These are phyloP conservation scores for Neurospora sp. DNA, from an alignment of 495 filamentous ascomycete genomes.

Conservation along the genomic window DNA sequence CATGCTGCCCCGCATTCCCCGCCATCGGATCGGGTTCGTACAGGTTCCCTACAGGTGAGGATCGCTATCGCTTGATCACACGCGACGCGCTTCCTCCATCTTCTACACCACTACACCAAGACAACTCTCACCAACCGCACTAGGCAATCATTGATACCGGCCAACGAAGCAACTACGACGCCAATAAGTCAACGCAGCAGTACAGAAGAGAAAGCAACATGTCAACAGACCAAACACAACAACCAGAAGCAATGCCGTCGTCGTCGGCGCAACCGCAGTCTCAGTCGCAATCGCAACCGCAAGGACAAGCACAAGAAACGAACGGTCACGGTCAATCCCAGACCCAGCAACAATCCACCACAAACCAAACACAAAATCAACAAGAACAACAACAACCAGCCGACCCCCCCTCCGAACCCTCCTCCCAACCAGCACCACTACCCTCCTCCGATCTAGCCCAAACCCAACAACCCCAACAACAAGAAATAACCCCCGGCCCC, in stretches of 20 bases:
- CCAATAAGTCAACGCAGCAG: not conserved
- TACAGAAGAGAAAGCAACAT: not conserved
- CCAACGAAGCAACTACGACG: not conserved
- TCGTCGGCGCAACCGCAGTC: not conserved
- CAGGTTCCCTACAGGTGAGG: not conserved
- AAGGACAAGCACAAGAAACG: not conserved
- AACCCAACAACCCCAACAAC: not conserved
- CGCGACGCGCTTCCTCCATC: not conserved
- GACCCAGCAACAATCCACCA: not conserved
- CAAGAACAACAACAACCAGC: not conserved
- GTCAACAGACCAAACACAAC: not conserved
- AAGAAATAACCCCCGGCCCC: slow-evolving; percentile 53
- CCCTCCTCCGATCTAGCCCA: not conserved
- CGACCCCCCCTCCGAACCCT: not conserved
- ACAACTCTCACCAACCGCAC: not conserved
- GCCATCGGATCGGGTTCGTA: not conserved
- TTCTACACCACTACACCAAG: not conserved
- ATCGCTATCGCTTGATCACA: not conserved
- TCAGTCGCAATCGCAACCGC: not conserved
- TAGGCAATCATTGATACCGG: not conserved
- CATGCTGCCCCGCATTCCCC: not conserved
- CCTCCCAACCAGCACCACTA: not conserved
- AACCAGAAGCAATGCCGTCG: not conserved
- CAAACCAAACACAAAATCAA: slow-evolving; percentile 5
- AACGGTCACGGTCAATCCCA: not conserved